Evolutionary conservation across 768 basidiomycete genomes (phyloP).

Genomic region (Amylocystis lapponica): DNA sequence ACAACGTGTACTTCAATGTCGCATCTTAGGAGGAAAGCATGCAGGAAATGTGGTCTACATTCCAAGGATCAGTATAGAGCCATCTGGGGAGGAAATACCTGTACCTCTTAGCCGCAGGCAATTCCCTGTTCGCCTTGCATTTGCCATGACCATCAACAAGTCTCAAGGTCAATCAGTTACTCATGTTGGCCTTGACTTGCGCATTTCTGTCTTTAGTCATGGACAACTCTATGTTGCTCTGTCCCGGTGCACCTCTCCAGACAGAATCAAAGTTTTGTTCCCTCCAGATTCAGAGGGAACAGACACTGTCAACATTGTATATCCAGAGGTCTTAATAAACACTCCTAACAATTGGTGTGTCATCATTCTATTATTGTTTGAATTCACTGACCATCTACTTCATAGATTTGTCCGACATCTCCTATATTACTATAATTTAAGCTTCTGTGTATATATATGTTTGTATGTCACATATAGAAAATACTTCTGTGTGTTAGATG

Average conservation of each 20-base stretch:
- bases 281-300: background rate
- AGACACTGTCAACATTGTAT: slow-evolving; percentile 1
- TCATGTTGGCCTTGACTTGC: slow-evolving; percentile 36
- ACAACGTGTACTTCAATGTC: slow-evolving; percentile 28
- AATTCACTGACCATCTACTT: too few relatives aligned
- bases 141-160: slow-evolving; percentile 26
- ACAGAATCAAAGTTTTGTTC: slow-evolving; percentile 24
- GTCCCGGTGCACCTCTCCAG: slow-evolving; percentile 28
- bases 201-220: slow-evolving; percentile 33
- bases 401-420: too few relatives aligned
- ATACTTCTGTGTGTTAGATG: too few relatives aligned
- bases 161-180: slow-evolving; percentile 42
- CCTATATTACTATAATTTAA: too few relatives aligned
- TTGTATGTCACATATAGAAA: too few relatives aligned
- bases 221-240: slow-evolving; percentile 42
- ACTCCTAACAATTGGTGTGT: too few relatives aligned
- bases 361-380: too few relatives aligned
- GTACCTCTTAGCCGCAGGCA: slow-evolving; percentile 30
- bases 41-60: slow-evolving; percentile 31
- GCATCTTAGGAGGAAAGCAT: slow-evolving; percentile 32
- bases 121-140: slow-evolving; percentile 39
- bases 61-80: slow-evolving; percentile 31
- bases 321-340: slow-evolving; percentile 1
- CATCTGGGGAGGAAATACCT: slow-evolving; percentile 21
- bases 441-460: too few relatives aligned